Conservation (phyloP, 306 rosid species). For the Comarum palustre region DNA sequence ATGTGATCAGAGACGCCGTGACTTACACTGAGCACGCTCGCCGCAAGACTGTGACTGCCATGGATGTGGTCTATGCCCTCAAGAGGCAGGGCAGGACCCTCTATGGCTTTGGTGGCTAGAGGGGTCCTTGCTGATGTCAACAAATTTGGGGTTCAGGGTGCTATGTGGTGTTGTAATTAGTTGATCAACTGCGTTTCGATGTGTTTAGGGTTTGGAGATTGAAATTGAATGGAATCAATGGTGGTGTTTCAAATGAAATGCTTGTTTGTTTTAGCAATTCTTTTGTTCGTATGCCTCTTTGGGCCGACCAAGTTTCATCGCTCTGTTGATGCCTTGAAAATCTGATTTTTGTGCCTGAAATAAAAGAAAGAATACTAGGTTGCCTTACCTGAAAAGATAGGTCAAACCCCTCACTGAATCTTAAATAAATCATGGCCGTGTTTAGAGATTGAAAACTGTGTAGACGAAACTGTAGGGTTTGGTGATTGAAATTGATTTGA, state of each 20-base stretch:
- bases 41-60: conserved; percentile 36
- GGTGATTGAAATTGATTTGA: no score
- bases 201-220: not conserved
- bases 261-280: not conserved
- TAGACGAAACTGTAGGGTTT: no score
- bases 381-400: no score
- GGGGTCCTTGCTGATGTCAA: not conserved
- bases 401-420: no score
- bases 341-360: no score
- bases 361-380: no score
- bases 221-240: not conserved
- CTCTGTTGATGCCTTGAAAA: no score
- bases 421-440: no score
- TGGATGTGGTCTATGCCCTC: conserved; percentile 37
- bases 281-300: not conserved
- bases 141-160: not conserved
- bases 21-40: conserved; percentile 28
- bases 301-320: no score
- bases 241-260: not conserved
- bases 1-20: conserved; percentile 34
- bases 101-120: conserved; percentile 1
- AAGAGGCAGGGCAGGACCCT: conserved; percentile 38
- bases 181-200: not conserved
- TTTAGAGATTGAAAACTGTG: no score
- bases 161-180: not conserved